phyloP scores from a whole-genome alignment of 129 eudicot species.

The Helianthus annuus region HanXRQr2.0-SUNRISE NC_035435.2:80587056-80587555 shows the following conservation, averaged over 20 bases:
- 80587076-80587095: background rate
- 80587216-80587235: conserved; percentile 75
- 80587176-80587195: conserved; percentile 62
- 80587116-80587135: background rate
- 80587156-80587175: conserved; percentile 78
- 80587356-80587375: conserved; percentile 6
- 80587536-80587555: too few relatives aligned
- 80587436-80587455: too few relatives aligned
- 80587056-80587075: background rate
- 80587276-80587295: conserved; percentile 3
- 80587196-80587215: conserved; percentile 84
- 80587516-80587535: too few relatives aligned
- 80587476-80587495: too few relatives aligned
- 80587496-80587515: too few relatives aligned
- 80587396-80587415: background rate
- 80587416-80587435: background rate
- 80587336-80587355: background rate
- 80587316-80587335: background rate
- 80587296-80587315: background rate
- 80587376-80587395: background rate
- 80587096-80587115: background rate
- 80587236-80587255: conserved; percentile 66
- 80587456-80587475: too few relatives aligned
- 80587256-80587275: conserved; percentile 38
- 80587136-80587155: conserved; percentile 55